Conservation (phyloP, 352 stramenopile genomes). For the Proteromonas lacertae region DNA sequence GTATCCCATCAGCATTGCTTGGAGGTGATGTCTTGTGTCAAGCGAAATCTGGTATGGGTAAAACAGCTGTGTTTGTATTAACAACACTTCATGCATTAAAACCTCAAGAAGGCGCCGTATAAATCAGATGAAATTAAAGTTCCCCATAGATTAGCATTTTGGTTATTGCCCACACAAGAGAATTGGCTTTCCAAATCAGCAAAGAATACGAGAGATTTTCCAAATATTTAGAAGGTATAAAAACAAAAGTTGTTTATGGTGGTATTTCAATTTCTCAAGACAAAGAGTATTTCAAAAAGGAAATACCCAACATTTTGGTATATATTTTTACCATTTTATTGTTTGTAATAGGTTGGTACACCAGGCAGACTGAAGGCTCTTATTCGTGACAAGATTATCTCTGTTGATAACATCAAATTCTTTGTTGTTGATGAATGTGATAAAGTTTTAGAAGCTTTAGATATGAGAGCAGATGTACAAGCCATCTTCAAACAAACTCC, state of each 20-base stretch:
- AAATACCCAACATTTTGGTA: slow-evolving; percentile 20
- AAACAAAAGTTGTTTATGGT: slow-evolving; percentile 31
- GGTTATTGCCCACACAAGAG: slow-evolving; percentile 93
- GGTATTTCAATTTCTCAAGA: slow-evolving; percentile 16
- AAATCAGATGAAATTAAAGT: slow-evolving; percentile 11
- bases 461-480: slow-evolving; percentile 95
- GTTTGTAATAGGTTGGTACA: slow-evolving; percentile 78
- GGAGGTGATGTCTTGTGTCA: slow-evolving; percentile 99
- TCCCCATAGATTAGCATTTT: slow-evolving; percentile 65
- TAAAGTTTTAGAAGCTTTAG: slow-evolving; percentile 85
- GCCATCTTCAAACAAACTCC: slow-evolving; percentile 94
- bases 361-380: slow-evolving; percentile 63
- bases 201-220: slow-evolving; percentile 98
- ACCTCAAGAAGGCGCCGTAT: slow-evolving; percentile 8
- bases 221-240: slow-evolving; percentile 84
- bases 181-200: slow-evolving; percentile 97
- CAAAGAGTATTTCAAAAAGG: slow-evolving; percentile 78
- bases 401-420: slow-evolving; percentile 93
- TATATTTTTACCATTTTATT: slow-evolving; percentile 6
- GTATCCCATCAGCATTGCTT: slow-evolving; percentile 93
- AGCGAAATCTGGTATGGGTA: slow-evolving; percentile 99
- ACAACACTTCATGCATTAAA: slow-evolving; percentile 91
- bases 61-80: slow-evolving; percentile 98
- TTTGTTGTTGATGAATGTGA: slow-evolving; percentile 99
- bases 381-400: slow-evolving; percentile 45